Base-by-base conservation (phyloP, 2,329 filamentous ascomycete genomes). In the Aspergillus carbonarius region DNA sequence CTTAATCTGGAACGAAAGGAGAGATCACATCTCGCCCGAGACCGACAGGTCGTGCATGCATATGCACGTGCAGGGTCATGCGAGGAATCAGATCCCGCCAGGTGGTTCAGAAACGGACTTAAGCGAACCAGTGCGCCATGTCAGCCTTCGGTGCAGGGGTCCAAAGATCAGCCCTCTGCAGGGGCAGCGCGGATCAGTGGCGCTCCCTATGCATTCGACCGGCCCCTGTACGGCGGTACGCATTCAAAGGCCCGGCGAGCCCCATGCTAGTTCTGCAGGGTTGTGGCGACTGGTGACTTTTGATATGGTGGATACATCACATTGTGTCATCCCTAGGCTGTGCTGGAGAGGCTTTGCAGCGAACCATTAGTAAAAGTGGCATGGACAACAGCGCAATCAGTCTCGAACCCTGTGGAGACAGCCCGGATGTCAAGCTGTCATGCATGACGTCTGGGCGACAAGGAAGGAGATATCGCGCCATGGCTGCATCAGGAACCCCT, bases 31-130 rank as follows among this genome's bases (percentile, higher is more conserved):
- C 18, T 42, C n/a, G 18, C 39, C 39, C 39, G 39, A 23, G 18
- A 10, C 39, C 39, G 39, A 23, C 39, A 23, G 39, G 18, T 42
- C 18, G 34, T 44, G 37, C 49, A 60, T 61, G 59, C 52, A 59
- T 53, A 53, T 48, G 51, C 51, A 39, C 40, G 37, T 42, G 51
- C 37, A 40, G 40, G 40, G 13, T 18, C 37, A 54, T 20, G 17
- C 51, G 37, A 59, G 52, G 40, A 59, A 55, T 57, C 54, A 54
- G 51, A 50, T 61, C 54, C 35, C 20, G 34, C 49, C 56, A 59
- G 58, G 56, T 61, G 59, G 56, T 53, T 46, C 52, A 20, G 47
- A 44, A 32, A 44, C 37, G 25, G 37, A 44, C 25, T 44, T 44
- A 18, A 25, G 17, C 37, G 37, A 54, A 10, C n/a, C 37, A 27